A percentile compares a stretch with the other conserved stretches of the same genome.
These are phyloP conservation scores for Stevia rebaudiana DNA, from an alignment of 140 eudicot species.

Conservation along the genomic window DNA sequence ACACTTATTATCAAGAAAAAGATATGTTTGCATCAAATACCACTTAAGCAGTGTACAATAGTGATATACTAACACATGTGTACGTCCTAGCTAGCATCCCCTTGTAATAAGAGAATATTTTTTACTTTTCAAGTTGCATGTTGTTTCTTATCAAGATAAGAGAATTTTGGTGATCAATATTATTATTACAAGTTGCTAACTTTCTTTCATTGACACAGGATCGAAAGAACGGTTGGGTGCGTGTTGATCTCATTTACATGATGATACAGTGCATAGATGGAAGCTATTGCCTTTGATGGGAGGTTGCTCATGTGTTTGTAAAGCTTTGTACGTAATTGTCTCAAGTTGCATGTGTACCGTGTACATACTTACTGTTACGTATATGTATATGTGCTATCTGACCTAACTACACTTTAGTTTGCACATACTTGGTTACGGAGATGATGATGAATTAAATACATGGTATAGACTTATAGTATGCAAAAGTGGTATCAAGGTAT, in stretches of 20 bases:
- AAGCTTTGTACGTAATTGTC: too few species aligned
- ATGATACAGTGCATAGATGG: constrained; percentile 24
- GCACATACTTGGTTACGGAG: neutral
- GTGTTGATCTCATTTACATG: constrained; percentile 29
- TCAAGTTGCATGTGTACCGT: too few species aligned
- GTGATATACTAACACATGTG: constrained; percentile 3
- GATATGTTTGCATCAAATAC: constrained; percentile 3
- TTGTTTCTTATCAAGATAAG: constrained; percentile 26
- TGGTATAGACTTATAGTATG: neutral
- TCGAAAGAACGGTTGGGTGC: constrained; percentile 9
- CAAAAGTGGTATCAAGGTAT: constrained; percentile 24
- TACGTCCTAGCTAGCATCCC: neutral
- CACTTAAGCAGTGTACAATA: constrained; percentile 23
- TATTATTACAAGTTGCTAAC: constrained; percentile 9
- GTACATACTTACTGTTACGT: too few species aligned
- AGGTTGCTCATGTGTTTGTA: neutral
- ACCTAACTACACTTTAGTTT: neutral
- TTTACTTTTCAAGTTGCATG: neutral
- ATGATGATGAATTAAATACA: constrained; percentile 1
- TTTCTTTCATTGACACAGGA: constrained; percentile 7
- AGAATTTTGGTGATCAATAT: constrained; percentile 18
- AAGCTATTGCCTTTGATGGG: neutral
- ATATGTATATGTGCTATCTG: neutral
- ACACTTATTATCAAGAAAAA: neutral
- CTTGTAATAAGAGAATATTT: neutral